These are phyloP conservation scores for Carex littledalei DNA, from an alignment of 176 grass and related monocot genomes.

Conservation along the genomic window DNA sequence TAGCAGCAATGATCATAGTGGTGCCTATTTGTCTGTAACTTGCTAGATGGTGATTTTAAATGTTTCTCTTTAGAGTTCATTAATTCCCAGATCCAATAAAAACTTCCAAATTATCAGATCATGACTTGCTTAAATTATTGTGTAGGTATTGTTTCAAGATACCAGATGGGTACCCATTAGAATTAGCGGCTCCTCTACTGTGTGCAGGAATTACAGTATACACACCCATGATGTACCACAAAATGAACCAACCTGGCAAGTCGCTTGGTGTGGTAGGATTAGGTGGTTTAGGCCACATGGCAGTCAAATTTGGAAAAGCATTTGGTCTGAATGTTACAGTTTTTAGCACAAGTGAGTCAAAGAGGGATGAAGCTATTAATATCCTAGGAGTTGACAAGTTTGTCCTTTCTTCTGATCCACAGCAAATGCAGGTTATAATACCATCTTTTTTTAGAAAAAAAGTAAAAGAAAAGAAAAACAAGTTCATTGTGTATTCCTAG, in stretches of 20 bases:
- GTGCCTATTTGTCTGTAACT: too few relatives aligned
- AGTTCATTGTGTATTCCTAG: neutral
- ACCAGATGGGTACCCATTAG: constrained; percentile 64
- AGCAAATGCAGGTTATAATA: constrained; percentile 55
- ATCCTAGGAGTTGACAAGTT: constrained; percentile 65
- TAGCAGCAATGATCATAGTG: neutral
- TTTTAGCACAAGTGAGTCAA: constrained; percentile 66
- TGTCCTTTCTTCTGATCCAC: constrained; percentile 57
- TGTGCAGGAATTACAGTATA: constrained; percentile 83
- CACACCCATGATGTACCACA: constrained; percentile 63
- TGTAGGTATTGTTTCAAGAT: constrained; percentile 67
- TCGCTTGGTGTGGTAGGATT: constrained; percentile 70
- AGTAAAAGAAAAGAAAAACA: neutral
- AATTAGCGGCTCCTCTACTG: constrained; percentile 55
- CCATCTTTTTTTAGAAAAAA: neutral
- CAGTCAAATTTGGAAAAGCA: constrained; percentile 72
- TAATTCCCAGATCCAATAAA: neutral
- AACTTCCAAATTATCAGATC: neutral
- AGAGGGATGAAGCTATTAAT: constrained; percentile 66
- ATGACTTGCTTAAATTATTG: neutral
- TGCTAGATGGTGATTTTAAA: neutral
- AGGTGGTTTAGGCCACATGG: constrained; percentile 72
- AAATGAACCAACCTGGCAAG: constrained; percentile 78
- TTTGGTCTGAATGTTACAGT: constrained; percentile 70
- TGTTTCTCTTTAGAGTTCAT: neutral